phyloP scores from a whole-genome alignment of 2,329 filamentous ascomycete genomes.

The Alternaria arborescens region DNA sequence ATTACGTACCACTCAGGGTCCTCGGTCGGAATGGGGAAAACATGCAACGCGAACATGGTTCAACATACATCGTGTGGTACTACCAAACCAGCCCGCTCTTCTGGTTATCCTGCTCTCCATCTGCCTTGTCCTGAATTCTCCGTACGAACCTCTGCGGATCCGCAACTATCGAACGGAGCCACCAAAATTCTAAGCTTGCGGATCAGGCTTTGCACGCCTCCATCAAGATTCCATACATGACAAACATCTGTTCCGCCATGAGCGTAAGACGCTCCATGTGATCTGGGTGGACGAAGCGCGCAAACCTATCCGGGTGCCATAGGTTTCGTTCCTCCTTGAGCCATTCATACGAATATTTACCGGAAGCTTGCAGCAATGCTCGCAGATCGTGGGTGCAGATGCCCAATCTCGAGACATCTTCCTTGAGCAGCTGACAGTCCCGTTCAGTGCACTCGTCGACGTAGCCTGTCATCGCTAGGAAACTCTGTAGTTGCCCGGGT shows the following conservation, averaged over 20 bases:
- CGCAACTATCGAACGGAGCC: neutral
- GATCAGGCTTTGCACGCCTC: conserved; percentile 13
- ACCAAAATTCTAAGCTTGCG: neutral
- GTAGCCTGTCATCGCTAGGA: conserved; percentile 31
- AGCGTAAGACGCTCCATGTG: conserved; percentile 31
- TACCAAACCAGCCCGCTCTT: neutral
- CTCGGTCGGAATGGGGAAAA: conserved; percentile 15
- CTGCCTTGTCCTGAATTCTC: neutral
- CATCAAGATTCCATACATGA: conserved; percentile 42
- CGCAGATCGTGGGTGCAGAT: conserved; percentile 44
- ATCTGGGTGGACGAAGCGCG: conserved; percentile 33
- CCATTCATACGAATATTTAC: conserved; percentile 30
- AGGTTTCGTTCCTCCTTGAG: conserved; percentile 40
- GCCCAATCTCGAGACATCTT: conserved; percentile 18
- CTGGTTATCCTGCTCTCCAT: neutral
- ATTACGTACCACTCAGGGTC: conserved; percentile 33
- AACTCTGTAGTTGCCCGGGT: conserved; percentile 26
- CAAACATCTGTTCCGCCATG: conserved; percentile 40
- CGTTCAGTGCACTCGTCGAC: conserved; percentile 30
- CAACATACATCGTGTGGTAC: neutral
- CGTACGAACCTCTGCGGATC: neutral
- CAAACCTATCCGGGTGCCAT: conserved; percentile 49
- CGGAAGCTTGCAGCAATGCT: conserved; percentile 37
- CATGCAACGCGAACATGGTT: conserved; percentile 6
- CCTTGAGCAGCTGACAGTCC: conserved; percentile 32